Evolutionary conservation across 495 filamentous ascomycete species (phyloP), one percentile per base, ranked within the genome.

Genomic region (Penicillium samsonianum): DNA sequence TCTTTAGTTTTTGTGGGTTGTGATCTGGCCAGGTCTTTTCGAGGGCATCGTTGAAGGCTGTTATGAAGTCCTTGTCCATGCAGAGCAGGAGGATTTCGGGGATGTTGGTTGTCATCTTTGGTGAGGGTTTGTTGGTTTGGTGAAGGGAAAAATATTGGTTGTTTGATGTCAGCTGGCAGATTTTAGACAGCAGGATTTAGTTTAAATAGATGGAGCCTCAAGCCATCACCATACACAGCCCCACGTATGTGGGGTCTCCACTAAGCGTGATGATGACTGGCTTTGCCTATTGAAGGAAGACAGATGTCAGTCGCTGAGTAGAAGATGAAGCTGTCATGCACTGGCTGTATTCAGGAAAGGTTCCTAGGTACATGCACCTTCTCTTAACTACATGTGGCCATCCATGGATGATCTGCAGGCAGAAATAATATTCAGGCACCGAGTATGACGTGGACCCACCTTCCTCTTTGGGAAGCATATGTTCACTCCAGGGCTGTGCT

Each of bases 51-150:
- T 67, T 61, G 57, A 76, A 76, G 22, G 73, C 69, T 6, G 57
- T 55, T 30, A 71, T 71, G 63, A 59, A 69, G 26, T 55, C 22
- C 12, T 35, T 17, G 17, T 73, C 65, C 64, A 68, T 66, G 65
- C 75, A 77, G 35, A 78, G 68, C 20, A 79, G 64, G 30, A 72
- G 62, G 20, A 77, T 72, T 26, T 71, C 64, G 11, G 76, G 76
- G 54, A 77, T 67, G n/a, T 69, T 68, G 20, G 56, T 26, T 0
- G 68, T 62, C 70, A 73, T 68, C 19, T 60, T 65, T 47, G 19
- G 9, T 19, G 25, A 17, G 8, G 23, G 19, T 4, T 52, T 44
- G 7, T 14, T 35, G n/a, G 4, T 5, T 14, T 35, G n/a, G 4
- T 28, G 12, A 16, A 41, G 8, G 25, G 28, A 1, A 4, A 3